Percentiles rank a stretch among this genome's conserved stretches.
Conservation (phyloP, 768 basidiomycete species). For the Kwoniella europaea region DNA sequence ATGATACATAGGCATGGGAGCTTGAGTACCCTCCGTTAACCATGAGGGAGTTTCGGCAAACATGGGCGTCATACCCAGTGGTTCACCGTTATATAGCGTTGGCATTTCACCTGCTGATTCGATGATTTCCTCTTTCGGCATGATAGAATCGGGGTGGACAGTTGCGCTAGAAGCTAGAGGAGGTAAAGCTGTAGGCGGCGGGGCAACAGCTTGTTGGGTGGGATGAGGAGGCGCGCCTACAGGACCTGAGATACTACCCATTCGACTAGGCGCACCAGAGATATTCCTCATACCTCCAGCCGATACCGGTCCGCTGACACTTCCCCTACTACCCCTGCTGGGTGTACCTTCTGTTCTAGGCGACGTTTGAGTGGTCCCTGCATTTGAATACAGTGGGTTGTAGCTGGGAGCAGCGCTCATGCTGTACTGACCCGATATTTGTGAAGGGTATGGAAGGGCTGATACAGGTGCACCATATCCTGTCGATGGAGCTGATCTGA, state of each 20-base stretch:
- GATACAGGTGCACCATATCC: constrained; percentile 10
- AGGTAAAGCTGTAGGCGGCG: not conserved
- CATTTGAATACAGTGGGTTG: constrained; percentile 11
- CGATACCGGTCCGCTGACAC: constrained; percentile 16
- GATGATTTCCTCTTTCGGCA: constrained; percentile 24
- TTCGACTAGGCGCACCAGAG: constrained; percentile 14
- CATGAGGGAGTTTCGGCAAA: constrained; percentile 46
- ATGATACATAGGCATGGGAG: constrained; percentile 41
- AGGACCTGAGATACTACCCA: constrained; percentile 7
- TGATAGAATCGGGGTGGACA: not conserved
- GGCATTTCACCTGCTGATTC: constrained; percentile 26
- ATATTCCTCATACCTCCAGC: constrained; percentile 1
- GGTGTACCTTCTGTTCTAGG: constrained; percentile 31
- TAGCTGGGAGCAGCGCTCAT: not conserved
- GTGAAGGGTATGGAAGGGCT: constrained; percentile 4
- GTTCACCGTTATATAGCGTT: constrained; percentile 39
- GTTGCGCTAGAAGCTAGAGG: not conserved
- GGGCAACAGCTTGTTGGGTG: not conserved
- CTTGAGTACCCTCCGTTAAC: constrained; percentile 40
- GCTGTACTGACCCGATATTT: not conserved
- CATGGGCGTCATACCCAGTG: constrained; percentile 31
- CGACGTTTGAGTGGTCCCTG: constrained; percentile 23
- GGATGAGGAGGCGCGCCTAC: constrained; percentile 1
- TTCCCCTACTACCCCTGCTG: constrained; percentile 24
- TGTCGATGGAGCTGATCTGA: constrained; percentile 6